These are phyloP conservation scores for Nannochloris sp. DNA, from an alignment of 139 green algal species.

Conservation along the genomic window DNA sequence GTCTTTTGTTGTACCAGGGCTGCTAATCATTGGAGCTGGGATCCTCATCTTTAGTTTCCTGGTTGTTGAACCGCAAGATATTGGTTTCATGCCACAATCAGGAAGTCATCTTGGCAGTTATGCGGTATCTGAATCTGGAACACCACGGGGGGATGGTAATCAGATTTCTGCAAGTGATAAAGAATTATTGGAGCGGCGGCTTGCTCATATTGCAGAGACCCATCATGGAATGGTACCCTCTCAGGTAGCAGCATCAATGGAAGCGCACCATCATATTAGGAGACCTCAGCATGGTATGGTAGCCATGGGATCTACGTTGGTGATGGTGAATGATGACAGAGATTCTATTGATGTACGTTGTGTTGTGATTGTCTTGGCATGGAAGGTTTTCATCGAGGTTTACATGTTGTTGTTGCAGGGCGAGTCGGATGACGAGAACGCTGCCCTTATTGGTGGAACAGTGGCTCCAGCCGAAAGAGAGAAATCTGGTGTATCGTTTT, in stretches of 20 bases:
- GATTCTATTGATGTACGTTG: constrained; percentile 5
- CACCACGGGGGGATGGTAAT: constrained; percentile 7
- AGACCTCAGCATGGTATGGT: constrained; percentile 24
- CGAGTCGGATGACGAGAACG: constrained; percentile 5
- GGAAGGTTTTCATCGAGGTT: neutral
- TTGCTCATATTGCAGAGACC: constrained; percentile 13
- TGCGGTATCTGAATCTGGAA: constrained; percentile 3
- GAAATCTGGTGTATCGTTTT: constrained; percentile 56
- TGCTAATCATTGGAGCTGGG: constrained; percentile 15
- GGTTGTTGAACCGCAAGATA: constrained; percentile 70
- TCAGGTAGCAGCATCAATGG: constrained; percentile 14
- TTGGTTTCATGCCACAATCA: constrained; percentile 42
- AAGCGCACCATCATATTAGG: constrained; percentile 18
- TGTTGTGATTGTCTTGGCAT: neutral
- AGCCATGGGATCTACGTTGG: constrained; percentile 28
- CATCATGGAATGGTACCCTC: constrained; percentile 20
- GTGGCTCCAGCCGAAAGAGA: neutral
- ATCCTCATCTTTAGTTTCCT: constrained; percentile 65
- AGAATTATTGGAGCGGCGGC: constrained; percentile 24
- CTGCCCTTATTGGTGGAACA: constrained; percentile 2
- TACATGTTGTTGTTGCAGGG: constrained; percentile 8
- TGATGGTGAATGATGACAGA: constrained; percentile 23
- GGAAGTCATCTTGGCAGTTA: constrained; percentile 21
- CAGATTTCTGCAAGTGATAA: constrained; percentile 15
- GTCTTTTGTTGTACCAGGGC: constrained; percentile 75